Evolutionary conservation across 2,329 filamentous ascomycete species (phyloP).

Genomic region (Fusarium tanahbumbuense): DNA sequence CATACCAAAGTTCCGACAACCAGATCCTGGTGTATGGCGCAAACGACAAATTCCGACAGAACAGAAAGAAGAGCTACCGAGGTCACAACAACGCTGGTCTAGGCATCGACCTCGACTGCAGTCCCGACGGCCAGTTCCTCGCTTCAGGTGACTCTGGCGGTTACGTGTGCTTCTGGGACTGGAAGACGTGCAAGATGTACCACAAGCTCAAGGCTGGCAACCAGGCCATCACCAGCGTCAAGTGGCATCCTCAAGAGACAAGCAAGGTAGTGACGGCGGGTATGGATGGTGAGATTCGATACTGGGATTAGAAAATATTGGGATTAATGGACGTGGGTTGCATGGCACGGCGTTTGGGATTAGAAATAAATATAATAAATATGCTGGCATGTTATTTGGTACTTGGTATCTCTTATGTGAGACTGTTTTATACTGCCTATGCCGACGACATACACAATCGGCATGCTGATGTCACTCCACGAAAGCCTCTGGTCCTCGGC

Average conservation of each 20-base stretch:
- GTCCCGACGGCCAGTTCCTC: constrained; percentile 91
- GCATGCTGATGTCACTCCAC: constrained; percentile 28
- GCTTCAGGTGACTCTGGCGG: constrained; percentile 88
- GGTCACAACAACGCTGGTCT: constrained; percentile 97
- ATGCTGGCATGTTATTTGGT: constrained; percentile 4
- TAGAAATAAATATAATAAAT: constrained; percentile 24
- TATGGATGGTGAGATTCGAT: constrained; percentile 86
- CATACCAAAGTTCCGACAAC: constrained; percentile 94
- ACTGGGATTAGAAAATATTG: constrained; percentile 78
- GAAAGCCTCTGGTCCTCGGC: constrained; percentile 13
- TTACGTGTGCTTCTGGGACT: constrained; percentile 97
- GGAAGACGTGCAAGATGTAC: constrained; percentile 99
- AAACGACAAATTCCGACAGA: constrained; percentile 95
- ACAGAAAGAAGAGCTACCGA: constrained; percentile 95
- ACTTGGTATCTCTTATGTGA: background rate
- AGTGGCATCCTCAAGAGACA: constrained; percentile 98
- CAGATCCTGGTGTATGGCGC: constrained; percentile 96
- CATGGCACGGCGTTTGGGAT: constrained; percentile 45
- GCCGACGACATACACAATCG: background rate
- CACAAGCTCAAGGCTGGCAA: constrained; percentile 92
- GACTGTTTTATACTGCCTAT: background rate
- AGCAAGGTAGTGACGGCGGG: constrained; percentile 94
- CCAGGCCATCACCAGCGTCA: constrained; percentile 83
- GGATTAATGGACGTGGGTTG: constrained; percentile 16
- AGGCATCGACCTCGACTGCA: constrained; percentile 88